Evolutionary conservation across 106 monocot genomes (phyloP).

Genomic region (Acorus gramineus): DNA sequence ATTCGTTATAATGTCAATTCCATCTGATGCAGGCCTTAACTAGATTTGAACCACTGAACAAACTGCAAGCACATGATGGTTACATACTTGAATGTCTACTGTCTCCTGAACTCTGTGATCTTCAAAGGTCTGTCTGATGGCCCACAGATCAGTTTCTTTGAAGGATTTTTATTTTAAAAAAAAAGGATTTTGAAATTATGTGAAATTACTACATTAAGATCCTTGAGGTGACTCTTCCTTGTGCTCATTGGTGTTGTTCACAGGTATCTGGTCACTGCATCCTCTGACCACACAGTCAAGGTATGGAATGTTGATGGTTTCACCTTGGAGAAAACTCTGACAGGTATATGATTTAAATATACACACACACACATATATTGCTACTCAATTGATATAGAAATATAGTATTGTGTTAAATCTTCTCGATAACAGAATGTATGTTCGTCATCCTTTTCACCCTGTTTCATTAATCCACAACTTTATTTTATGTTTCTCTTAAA

Average conservation of each 20-base stretch:
- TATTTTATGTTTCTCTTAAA: not conserved
- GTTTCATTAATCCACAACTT: not conserved
- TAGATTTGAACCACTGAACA: conserved; percentile 92
- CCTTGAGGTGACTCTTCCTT: not conserved
- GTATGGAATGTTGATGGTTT: conserved; percentile 99
- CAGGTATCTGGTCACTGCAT: conserved; percentile 89
- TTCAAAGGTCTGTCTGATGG: conserved; percentile 42
- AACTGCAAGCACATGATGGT: conserved; percentile 90
- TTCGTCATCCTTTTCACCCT: no score
- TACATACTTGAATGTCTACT: conserved; percentile 94
- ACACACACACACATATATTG: not conserved
- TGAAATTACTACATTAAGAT: not conserved
- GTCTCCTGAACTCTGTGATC: conserved; percentile 93
- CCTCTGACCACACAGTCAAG: conserved; percentile 89
- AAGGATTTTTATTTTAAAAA: no score
- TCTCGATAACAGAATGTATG: no score
- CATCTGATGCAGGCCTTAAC: conserved; percentile 72
- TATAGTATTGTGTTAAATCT: not conserved
- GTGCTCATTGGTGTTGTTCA: not conserved
- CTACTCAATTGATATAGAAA: no score
- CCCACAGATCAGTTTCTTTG: not conserved
- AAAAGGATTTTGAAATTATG: not conserved
- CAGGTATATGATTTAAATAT: conserved; percentile 26
- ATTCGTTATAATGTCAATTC: not conserved
- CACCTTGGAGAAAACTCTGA: conserved; percentile 70